Evolutionary conservation across 495 filamentous ascomycete genomes (phyloP), one percentile per base, ranked within the genome.

Genomic region (Thozetella sp.): DNA sequence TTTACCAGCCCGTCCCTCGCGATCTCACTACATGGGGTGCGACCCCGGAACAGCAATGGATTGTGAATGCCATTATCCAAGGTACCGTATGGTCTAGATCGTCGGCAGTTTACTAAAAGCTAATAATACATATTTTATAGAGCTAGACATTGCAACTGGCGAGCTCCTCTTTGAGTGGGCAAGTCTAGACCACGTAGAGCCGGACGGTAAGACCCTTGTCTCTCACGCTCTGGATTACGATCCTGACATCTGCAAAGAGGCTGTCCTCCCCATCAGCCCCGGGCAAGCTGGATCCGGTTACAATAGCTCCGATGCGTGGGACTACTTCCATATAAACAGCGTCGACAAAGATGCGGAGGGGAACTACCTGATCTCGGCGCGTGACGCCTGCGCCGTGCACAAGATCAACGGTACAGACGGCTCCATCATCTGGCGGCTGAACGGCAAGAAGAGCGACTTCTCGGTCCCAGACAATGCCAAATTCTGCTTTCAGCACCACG

Each of bases 321-420:
- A 89, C 67, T 87, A 83, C 67, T 88, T 87, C 72, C 85, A 87
- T 68, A 84, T 89, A 70, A 87, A 88, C 68, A 85, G 82, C 20
- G 75, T 89, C 54, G 84, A 87, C 63, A 86, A 86, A 67, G 80
- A 84, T 64, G 46, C 48, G 0, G 77, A 80, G 2, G 83, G 85
- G 4, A 80, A 86, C 68, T 88, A 87, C 63, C 64, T 88, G 40
- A 80, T 88, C 24, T 87, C 85, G 1, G 81, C 82, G 6, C 82
- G 86, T 3, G 80, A 88, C 63, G 80, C 80, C 1, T 81, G 78
- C 64, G 75, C 82, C 25, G 76, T 89, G 53, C 84, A 84, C 65
- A 84, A 85, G 63, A 80, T 89, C 59, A 86, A 85, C 34, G 83
- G 83, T 40, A 80, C 76, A 37, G 76, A 85, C 57, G 85, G 86